Evolutionary conservation across 208 protist genomes (phyloP), one percentile per base, ranked within the genome.

Genomic region (Crithidia bombi): DNA sequence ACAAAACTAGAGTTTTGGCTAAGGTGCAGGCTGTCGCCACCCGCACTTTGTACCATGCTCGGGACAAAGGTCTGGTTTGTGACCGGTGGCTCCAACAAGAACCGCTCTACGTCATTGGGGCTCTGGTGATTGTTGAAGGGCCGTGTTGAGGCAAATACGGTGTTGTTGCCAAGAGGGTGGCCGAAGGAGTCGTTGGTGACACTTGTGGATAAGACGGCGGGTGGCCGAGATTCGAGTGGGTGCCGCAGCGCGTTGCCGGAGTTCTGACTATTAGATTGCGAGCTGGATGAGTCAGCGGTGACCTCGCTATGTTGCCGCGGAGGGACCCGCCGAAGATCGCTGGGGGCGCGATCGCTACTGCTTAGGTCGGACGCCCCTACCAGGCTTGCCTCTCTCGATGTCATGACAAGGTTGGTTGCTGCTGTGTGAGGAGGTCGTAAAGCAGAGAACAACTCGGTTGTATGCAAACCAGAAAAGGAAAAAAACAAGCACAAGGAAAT

Each of bases 141-240:
- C 5, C 68, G 61, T 9, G 81, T 87, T 35, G 78, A 46, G 51
- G 72, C 77, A 17, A 87, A 73, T 33, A 81, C 55, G 19, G 77
- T 57, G 23, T 67, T 58, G 58, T 56, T 35, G 57, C 69, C 51
- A 36, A 79, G 50, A 28, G 63, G 70, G 21, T 70, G 46, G 15
- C 70, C 73, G 51, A 87, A 87, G 64, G 81, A 87, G 55, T 87
- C 78, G 38, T 83, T 87, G 41, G 61, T 77, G 14, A 68, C 23
- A 28, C 52, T 49, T 25, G 23, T 44, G 21, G 54, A 47, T 4
- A 55, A 44, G 14, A 26, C 67, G 21, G 30, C 49, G 52, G n/a
- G 46, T 10, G 30, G 61, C 17, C 23, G 43, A 15, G 28, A 38
- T 6, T 55, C 23, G 39, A 12, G 32, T 14, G 36, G 50, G 7